Evolutionary conservation across 768 basidiomycete genomes (phyloP).

Genomic region (Serendipita sp.): DNA sequence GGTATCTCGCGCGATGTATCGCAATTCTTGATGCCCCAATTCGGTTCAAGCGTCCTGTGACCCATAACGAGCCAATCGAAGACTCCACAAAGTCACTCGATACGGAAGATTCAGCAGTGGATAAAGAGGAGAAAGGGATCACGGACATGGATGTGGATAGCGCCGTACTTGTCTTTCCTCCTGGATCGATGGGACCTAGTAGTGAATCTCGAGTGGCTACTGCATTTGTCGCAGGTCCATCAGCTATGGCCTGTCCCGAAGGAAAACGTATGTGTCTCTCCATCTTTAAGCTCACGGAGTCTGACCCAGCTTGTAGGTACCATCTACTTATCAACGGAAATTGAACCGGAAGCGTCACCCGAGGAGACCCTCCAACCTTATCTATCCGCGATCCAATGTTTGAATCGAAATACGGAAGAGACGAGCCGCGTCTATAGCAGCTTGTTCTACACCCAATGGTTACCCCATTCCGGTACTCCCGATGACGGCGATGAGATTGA

Average conservation of each 20-base stretch:
- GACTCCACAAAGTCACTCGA: constrained; percentile 10
- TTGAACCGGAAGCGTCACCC: constrained; percentile 17
- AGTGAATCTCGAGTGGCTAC: constrained; percentile 30
- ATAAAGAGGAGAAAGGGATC: constrained; percentile 13
- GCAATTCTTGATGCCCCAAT: constrained; percentile 34
- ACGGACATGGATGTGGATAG: constrained; percentile 33
- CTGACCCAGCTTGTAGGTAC: constrained; percentile 29
- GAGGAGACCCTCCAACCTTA: constrained; percentile 41
- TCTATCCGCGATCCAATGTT: constrained; percentile 30
- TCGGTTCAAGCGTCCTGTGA: constrained; percentile 14
- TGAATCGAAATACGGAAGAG: constrained; percentile 11
- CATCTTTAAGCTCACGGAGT: not conserved
- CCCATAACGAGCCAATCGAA: constrained; percentile 14
- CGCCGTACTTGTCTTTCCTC: constrained; percentile 60
- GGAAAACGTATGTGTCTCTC: constrained; percentile 45
- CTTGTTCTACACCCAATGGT: constrained; percentile 40
- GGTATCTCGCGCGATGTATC: constrained; percentile 31
- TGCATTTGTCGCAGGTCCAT: constrained; percentile 53
- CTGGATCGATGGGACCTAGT: constrained; percentile 28
- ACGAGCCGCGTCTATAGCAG: constrained; percentile 16
- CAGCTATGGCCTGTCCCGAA: constrained; percentile 54
- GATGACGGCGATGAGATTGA: not conserved
- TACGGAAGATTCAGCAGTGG: constrained; percentile 14
- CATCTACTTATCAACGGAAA: constrained; percentile 31
- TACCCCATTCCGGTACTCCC: constrained; percentile 8